A percentile compares a stretch with the other conserved stretches of the same genome.
phyloP scores from a whole-genome alignment of 2,329 filamentous ascomycete genomes.

The Fusarium scirpi region DNA sequence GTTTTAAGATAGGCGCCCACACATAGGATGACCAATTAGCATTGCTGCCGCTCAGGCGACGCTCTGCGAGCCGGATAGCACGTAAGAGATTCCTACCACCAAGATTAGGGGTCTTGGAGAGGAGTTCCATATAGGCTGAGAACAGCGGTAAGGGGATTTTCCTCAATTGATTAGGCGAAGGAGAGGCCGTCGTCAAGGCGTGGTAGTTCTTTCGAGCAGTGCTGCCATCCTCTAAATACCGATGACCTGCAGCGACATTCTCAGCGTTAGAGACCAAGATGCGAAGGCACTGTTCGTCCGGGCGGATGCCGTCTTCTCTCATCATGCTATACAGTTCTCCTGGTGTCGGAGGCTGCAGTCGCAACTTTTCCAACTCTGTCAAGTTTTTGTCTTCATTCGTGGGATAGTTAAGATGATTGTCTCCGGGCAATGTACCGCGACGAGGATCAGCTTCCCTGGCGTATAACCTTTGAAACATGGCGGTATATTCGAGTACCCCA shows the following conservation, averaged over 20 bases:
- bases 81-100: constrained; percentile 47
- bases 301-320: constrained; percentile 60
- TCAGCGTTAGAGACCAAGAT: constrained; percentile 67
- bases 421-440: constrained; percentile 65
- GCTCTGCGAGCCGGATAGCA: constrained; percentile 49
- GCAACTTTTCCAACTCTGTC: constrained; percentile 73
- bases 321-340: constrained; percentile 71
- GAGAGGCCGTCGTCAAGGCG: constrained; percentile 39
- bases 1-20: constrained; percentile 53
- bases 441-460: constrained; percentile 47
- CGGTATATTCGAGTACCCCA: constrained; percentile 62
- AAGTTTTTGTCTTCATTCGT: constrained; percentile 60
- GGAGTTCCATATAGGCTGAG: constrained; percentile 60
- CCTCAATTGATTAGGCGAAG: constrained; percentile 43
- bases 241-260: constrained; percentile 59
- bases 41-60: constrained; percentile 41
- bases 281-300: constrained; percentile 63
- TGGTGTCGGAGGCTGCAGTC: constrained; percentile 70
- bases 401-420: constrained; percentile 64
- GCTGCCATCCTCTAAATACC: constrained; percentile 62
- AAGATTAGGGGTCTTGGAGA: constrained; percentile 41
- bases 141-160: constrained; percentile 55
- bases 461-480: constrained; percentile 70
- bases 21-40: constrained; percentile 49
- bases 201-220: constrained; percentile 19